A percentile compares a stretch with the other conserved stretches of the same genome.
These are phyloP conservation scores for Endotrypanum monterogeii DNA, from an alignment of 208 protist species.

Conservation along the genomic window DNA sequence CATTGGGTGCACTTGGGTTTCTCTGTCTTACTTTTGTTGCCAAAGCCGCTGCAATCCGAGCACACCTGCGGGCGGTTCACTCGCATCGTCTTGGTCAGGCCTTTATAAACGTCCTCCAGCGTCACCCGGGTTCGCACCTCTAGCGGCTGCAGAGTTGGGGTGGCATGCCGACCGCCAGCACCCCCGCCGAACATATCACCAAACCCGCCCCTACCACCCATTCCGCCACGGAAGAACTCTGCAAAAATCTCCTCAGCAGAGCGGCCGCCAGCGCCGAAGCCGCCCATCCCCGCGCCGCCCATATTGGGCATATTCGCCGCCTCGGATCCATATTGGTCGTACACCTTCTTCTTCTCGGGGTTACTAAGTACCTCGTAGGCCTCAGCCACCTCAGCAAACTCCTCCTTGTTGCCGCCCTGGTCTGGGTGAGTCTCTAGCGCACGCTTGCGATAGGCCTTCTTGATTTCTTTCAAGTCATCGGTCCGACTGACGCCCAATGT, in stretches of 20 bases:
- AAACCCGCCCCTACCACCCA: slow-evolving; percentile 82
- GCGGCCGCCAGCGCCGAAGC: slow-evolving; percentile 54
- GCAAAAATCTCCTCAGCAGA: slow-evolving; percentile 92
- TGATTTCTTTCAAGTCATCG: slow-evolving; percentile 77
- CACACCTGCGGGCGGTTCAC: slow-evolving; percentile 90
- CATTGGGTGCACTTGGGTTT: slow-evolving; percentile 93
- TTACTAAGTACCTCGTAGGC: slow-evolving; percentile 98
- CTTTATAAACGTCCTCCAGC: slow-evolving; percentile 88
- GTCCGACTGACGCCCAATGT: slow-evolving; percentile 72
- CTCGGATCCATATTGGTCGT: slow-evolving; percentile 96
- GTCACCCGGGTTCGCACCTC: slow-evolving; percentile 80
- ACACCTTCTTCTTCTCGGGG: slow-evolving; percentile 94
- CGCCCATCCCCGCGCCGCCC: slow-evolving; percentile 44
- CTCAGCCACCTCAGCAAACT: slow-evolving; percentile 89
- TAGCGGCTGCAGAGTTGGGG: slow-evolving; percentile 70
- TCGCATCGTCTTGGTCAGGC: slow-evolving; percentile 72
- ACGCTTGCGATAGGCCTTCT: slow-evolving; percentile 92
- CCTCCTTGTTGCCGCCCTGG: slow-evolving; percentile 92
- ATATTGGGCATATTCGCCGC: slow-evolving; percentile 76
- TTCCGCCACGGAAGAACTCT: slow-evolving; percentile 86
- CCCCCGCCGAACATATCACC: slow-evolving; percentile 74
- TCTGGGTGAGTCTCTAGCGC: slow-evolving; percentile 91
- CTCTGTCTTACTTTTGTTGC: slow-evolving; percentile 87
- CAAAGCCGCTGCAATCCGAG: slow-evolving; percentile 80
- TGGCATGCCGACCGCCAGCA: slow-evolving; percentile 31